Evolutionary conservation across 768 basidiomycete species (phyloP), one percentile per base, ranked within the genome.

Genomic region (Cubamyces sp.): DNA sequence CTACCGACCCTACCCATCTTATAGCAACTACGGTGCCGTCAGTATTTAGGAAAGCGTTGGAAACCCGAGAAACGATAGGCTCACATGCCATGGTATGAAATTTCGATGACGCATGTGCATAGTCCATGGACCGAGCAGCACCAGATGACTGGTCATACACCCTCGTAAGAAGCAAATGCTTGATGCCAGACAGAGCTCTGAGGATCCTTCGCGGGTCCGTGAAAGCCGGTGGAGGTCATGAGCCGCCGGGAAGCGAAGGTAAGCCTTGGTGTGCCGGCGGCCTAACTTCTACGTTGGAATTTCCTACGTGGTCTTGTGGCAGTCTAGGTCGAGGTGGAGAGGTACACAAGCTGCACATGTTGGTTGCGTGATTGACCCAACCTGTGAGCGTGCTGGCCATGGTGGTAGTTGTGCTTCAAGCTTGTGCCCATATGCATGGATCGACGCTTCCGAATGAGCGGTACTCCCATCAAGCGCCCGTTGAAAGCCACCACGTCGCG

Each of bases 161-260:
- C 49, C n/a, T 18, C 6, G 12, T 12, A 51, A 45, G 49, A 51
- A 45, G 49, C 57, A 9, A 18, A 19, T 11, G 8, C 6, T 11
- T 30, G 49, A 30, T 34, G 41, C 14, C 5, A 5, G 30, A 18
- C 16, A 42, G 26, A 43, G 28, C 9, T 11, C 16, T 8, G 26
- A 45, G 18, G n/a, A n/a, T 19, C 5, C 21, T n/a, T 14, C 11
- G 57, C 57, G 47, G 57, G 39, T 26, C 48, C 57, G 57, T 26
- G 18, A 39, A 28, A 59, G 40, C 57, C 57, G 57, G 49, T 18
- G 48, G 49, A 25, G 26, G 57, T 58, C 57, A 58, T 58, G 57
- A 21, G 57, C 40, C 49, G 48, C 46, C 55, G 34, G 45, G 11
- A 40, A 30, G 54, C 21, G 6, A 14, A 14, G 21, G 48, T 23